A percentile compares a stretch with the other conserved stretches of the same genome.
phyloP scores from a whole-genome alignment of 2,329 filamentous ascomycete species.

The Ophiosphaerella narmari region DNA sequence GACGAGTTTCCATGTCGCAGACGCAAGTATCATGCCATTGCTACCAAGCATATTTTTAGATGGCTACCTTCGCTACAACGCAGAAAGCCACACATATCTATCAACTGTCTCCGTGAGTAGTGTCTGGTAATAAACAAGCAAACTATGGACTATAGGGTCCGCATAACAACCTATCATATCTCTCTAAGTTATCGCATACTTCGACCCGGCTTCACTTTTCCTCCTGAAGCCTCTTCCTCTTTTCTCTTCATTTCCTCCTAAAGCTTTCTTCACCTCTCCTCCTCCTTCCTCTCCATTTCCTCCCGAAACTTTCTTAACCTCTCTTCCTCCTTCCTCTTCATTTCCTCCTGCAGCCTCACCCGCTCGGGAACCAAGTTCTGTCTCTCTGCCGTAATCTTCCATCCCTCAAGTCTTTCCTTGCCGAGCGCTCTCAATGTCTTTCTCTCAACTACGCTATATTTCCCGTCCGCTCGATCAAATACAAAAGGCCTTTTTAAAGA shows the following conservation, averaged over 20 bases:
- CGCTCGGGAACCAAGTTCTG: constrained; percentile 58
- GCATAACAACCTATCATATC: too few species aligned
- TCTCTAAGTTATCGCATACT: too few species aligned
- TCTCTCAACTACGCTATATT: constrained; percentile 62
- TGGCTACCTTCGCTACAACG: too few species aligned
- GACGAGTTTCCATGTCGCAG: too few species aligned
- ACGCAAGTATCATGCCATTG: too few species aligned
- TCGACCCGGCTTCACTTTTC: not conserved
- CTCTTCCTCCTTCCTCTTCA: constrained; percentile 56
- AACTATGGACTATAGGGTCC: too few species aligned
- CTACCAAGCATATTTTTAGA: too few species aligned
- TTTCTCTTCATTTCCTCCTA: too few species aligned
- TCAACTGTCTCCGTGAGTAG: too few species aligned
- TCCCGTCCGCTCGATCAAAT: constrained; percentile 55
- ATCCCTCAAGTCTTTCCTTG: constrained; percentile 54
- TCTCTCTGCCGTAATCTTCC: constrained; percentile 57
- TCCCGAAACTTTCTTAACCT: constrained; percentile 47
- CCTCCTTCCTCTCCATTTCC: not conserved
- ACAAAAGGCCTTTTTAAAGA: constrained; percentile 57
- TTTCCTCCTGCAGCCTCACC: constrained; percentile 53
- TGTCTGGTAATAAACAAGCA: too few species aligned
- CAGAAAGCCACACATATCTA: too few species aligned
- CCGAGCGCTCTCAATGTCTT: constrained; percentile 59
- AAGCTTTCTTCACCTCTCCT: too few species aligned
- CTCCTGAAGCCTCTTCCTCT: constrained; percentile 28